A percentile compares a stretch with the other conserved stretches of the same genome.
phyloP scores from a whole-genome alignment of 176 grass and related monocot genomes.

The Ananas comosus region DNA sequence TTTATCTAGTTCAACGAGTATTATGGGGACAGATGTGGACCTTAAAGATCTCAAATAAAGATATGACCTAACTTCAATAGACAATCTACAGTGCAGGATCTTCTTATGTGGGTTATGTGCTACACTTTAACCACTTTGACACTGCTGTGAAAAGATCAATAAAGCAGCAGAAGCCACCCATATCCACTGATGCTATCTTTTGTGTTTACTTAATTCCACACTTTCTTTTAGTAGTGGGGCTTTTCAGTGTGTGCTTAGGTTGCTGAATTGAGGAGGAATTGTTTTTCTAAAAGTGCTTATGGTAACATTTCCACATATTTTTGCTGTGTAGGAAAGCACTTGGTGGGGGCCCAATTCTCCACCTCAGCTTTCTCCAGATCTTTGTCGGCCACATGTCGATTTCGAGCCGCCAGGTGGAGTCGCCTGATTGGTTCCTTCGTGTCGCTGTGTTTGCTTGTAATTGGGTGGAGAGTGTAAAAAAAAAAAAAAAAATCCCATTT shows the following conservation, averaged over 20 bases:
- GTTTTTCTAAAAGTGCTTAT: neutral
- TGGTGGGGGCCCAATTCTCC: neutral
- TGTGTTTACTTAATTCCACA: too few relatives aligned
- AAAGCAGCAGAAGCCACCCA: neutral
- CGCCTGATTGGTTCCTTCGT: neutral
- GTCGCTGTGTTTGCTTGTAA: neutral
- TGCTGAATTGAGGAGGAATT: neutral
- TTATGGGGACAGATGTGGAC: neutral
- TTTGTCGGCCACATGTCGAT: conserved; percentile 6
- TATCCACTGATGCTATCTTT: neutral
- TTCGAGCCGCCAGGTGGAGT: neutral
- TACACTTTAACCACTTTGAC: conserved; percentile 2
- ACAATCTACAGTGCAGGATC: neutral
- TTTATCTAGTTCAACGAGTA: neutral
- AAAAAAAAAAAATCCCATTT: neutral
- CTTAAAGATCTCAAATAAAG: neutral
- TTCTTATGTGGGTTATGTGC: neutral
- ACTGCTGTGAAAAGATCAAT: neutral
- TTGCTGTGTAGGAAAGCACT: neutral
- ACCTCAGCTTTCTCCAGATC: neutral
- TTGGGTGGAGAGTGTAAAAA: neutral
- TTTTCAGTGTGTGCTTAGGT: too few relatives aligned
- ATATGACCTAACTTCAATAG: conserved; percentile 3
- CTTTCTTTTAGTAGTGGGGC: too few relatives aligned
- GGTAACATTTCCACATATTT: neutral